Conservation (phyloP, 2,329 filamentous ascomycete species). For the Fusarium burgessii region DNA sequence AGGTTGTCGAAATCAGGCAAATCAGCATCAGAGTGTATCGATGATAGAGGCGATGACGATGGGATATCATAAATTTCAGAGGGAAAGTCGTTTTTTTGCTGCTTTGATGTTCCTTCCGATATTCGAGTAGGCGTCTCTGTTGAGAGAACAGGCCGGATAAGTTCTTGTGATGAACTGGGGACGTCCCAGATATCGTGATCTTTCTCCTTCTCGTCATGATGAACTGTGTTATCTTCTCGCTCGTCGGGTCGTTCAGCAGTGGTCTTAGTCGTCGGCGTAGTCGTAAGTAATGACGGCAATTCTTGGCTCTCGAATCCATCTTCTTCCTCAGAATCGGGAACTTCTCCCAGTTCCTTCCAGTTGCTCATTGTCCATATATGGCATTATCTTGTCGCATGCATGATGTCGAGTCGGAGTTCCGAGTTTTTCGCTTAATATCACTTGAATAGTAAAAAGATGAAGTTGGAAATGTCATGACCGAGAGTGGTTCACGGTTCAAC, state of each 20-base stretch:
- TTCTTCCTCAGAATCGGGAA: slow-evolving; percentile 65
- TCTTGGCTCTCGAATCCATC: slow-evolving; percentile 56
- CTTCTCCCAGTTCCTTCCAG: slow-evolving; percentile 64
- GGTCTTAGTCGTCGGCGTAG: slow-evolving; percentile 8
- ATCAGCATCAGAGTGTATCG: slow-evolving; percentile 48
- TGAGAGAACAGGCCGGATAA: neutral
- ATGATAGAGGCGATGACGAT: slow-evolving; percentile 53
- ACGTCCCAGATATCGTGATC: slow-evolving; percentile 53
- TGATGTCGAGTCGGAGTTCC: neutral
- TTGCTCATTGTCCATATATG: slow-evolving; percentile 54
- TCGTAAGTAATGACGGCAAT: slow-evolving; percentile 16
- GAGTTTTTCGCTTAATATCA: neutral
- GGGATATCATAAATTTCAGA: slow-evolving; percentile 19
- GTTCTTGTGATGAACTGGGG: slow-evolving; percentile 52
- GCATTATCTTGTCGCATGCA: slow-evolving; percentile 46
- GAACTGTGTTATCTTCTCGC: neutral
- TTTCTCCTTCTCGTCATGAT: slow-evolving; percentile 17
- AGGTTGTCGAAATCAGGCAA: slow-evolving; percentile 39
- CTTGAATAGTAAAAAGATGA: slow-evolving; percentile 1
- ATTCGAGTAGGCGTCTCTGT: slow-evolving; percentile 11
- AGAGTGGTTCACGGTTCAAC: slow-evolving; percentile 15
- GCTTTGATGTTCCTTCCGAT: slow-evolving; percentile 9
- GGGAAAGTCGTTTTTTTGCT: neutral
- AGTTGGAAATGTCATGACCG: slow-evolving; percentile 18
- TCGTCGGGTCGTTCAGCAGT: neutral